phyloP scores from a whole-genome alignment of 768 basidiomycete genomes.

The Leccinum incarnatum region DNA sequence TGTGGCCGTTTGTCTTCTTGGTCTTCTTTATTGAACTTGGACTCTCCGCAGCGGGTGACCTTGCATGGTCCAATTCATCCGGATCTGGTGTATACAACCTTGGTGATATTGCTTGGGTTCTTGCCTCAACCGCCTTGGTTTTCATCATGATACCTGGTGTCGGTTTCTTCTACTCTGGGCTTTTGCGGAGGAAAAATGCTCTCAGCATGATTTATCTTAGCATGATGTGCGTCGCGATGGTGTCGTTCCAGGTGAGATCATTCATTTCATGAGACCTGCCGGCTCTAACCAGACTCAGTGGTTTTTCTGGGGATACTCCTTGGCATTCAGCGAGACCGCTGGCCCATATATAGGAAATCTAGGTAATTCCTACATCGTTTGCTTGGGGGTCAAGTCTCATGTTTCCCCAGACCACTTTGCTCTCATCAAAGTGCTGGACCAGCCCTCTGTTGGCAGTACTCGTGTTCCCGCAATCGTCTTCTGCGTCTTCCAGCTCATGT shows the following conservation, averaged over 20 bases:
- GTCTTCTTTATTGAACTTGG: neutral
- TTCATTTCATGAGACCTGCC: slow-evolving; percentile 30
- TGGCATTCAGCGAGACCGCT: slow-evolving; percentile 82
- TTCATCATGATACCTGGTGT: slow-evolving; percentile 86
- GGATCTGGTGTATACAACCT: slow-evolving; percentile 45
- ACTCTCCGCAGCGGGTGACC: slow-evolving; percentile 35
- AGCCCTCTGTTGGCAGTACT: slow-evolving; percentile 69
- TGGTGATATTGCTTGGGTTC: slow-evolving; percentile 68
- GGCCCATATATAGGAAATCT: slow-evolving; percentile 82
- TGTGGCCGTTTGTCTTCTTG: neutral
- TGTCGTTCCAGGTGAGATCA: slow-evolving; percentile 79
- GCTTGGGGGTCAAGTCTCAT: neutral
- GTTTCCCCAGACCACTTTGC: slow-evolving; percentile 70
- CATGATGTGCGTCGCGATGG: slow-evolving; percentile 73
- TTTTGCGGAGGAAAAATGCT: slow-evolving; percentile 91
- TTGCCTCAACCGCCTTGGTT: slow-evolving; percentile 75
- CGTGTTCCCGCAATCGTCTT: slow-evolving; percentile 75
- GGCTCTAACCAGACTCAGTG: slow-evolving; percentile 47
- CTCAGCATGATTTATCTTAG: slow-evolving; percentile 84
- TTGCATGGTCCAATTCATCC: slow-evolving; percentile 29
- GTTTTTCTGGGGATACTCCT: slow-evolving; percentile 97
- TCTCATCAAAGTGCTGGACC: slow-evolving; percentile 70
- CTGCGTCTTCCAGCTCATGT: slow-evolving; percentile 87
- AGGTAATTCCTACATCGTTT: slow-evolving; percentile 40
- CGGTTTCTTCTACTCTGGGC: slow-evolving; percentile 87